Evolutionary conservation across 2,329 filamentous ascomycete genomes (phyloP), one percentile per base, ranked within the genome.

Genomic region (Nigrospora osmanthi): DNA sequence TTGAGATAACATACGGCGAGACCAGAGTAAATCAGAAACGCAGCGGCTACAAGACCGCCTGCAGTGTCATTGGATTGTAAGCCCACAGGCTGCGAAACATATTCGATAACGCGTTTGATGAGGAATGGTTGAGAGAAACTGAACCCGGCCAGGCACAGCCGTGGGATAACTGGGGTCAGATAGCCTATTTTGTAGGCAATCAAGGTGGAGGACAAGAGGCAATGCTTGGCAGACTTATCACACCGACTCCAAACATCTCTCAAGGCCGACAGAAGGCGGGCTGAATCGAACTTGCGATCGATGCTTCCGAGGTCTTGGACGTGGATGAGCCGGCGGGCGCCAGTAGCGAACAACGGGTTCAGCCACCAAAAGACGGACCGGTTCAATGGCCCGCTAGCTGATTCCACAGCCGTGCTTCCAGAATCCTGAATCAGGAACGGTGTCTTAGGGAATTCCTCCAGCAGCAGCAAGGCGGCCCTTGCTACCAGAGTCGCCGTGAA

Each of bases 91-190:
- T 51, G 3, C 9, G 23, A 28, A 6, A 66, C 58, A n/a, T 60
- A 61, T 6, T 47, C 40, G 19, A 69, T 57, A 1, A 62, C 52
- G 2, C 60, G 54, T 28, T 61, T 57, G 49, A 73, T 64, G 19
- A 74, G 64, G 19, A 73, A 67, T 0, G 71, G 70, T 34, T 74
- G 71, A 6, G 65, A 60, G 43, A 72, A 71, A 6, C 54, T 64
- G 50, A 74, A 71, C 4, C 57, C 69, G 1, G 60, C 62, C 19
- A 61, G 60, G 11, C 60, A 56, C 3, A 71, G 50, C 0, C 70
- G 61, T 3, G 69, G 66, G 5, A 64, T 35, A 4, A 71, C 54
- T 0, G 57, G 60, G 1, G 58, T 54, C 2, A 59, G 17, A 7
- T 68, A 52, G 3, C 61, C 56, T 53, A 54, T 53, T 17, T 54